Conservation (phyloP, 257 asterid species). For the Lycium barbarum region DNA sequence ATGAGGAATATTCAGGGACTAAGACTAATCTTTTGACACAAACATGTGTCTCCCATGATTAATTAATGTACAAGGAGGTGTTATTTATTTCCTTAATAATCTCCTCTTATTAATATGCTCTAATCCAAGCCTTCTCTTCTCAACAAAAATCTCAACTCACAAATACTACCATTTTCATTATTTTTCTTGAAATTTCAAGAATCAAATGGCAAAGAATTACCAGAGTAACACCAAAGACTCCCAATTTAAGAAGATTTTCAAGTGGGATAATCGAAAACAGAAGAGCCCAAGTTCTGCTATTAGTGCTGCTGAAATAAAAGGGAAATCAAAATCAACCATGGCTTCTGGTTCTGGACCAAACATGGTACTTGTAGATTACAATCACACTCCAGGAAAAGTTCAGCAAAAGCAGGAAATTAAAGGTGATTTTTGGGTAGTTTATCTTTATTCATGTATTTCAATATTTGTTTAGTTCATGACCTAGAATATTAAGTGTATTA, state of each 20-base stretch:
- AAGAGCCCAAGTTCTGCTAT: neutral
- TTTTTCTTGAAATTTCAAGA: neutral
- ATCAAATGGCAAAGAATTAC: constrained; percentile 22
- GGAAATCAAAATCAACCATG: constrained; percentile 15
- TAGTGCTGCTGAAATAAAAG: neutral
- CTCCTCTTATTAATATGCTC: constrained; percentile 20
- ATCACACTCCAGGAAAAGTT: neutral
- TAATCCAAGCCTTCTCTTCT: neutral
- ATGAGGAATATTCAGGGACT: neutral
- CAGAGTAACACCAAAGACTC: neutral
- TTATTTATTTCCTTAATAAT: neutral
- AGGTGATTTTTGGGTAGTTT: neutral
- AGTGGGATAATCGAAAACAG: neutral
- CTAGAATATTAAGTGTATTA: too few relatives aligned
- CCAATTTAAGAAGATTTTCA: constrained; percentile 12
- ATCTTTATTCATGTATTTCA: neutral
- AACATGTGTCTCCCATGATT: neutral
- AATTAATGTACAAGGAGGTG: neutral
- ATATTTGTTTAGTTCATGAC: neutral
- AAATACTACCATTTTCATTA: neutral
- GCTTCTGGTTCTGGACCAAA: neutral
- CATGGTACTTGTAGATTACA: neutral
- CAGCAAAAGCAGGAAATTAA: constrained; percentile 11
- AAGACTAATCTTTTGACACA: neutral
- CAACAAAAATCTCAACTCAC: neutral